Conservation (phyloP, 805 yeast species). For the Ogataea dorogensis region DNA sequence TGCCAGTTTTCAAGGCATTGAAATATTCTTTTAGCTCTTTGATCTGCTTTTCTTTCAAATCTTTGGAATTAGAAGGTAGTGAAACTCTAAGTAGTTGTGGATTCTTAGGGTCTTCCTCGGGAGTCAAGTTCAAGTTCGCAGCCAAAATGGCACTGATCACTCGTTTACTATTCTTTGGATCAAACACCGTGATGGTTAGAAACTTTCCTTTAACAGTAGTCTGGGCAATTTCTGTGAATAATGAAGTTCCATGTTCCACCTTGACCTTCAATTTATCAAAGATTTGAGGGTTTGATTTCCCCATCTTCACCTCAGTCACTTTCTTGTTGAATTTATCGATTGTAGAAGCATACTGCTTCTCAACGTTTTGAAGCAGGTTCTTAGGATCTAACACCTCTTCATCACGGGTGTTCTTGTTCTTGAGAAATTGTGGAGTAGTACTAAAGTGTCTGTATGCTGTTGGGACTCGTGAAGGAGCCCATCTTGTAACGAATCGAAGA, state of each 20-base stretch:
- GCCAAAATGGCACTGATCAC: slow-evolving; percentile 70
- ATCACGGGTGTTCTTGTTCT: slow-evolving; percentile 15
- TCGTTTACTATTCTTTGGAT: slow-evolving; percentile 68
- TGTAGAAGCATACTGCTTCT: slow-evolving; percentile 44
- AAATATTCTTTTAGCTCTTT: slow-evolving; percentile 63
- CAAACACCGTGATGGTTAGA: slow-evolving; percentile 79
- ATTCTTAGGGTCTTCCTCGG: slow-evolving; percentile 71
- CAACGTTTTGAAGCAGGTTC: slow-evolving; percentile 38
- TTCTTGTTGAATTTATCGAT: slow-evolving; percentile 53
- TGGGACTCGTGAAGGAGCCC: neutral
- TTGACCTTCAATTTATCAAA: slow-evolving; percentile 60
- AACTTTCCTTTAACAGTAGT: slow-evolving; percentile 68
- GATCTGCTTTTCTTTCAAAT: slow-evolving; percentile 51
- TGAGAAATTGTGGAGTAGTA: slow-evolving; percentile 1
- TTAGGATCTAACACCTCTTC: slow-evolving; percentile 31
- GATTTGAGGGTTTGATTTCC: slow-evolving; percentile 63
- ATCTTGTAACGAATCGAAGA: slow-evolving; percentile 6
- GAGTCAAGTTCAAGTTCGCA: slow-evolving; percentile 71
- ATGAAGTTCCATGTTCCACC: slow-evolving; percentile 43
- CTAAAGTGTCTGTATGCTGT: neutral
- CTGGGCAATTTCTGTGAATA: slow-evolving; percentile 65
- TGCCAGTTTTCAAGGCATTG: slow-evolving; percentile 59
- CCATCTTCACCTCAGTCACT: slow-evolving; percentile 63
- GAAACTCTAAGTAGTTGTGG: slow-evolving; percentile 72
- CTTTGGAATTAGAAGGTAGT: slow-evolving; percentile 73